phyloP scores from a whole-genome alignment of 768 basidiomycete species.

The Cyclocybe aegerita region DNA sequence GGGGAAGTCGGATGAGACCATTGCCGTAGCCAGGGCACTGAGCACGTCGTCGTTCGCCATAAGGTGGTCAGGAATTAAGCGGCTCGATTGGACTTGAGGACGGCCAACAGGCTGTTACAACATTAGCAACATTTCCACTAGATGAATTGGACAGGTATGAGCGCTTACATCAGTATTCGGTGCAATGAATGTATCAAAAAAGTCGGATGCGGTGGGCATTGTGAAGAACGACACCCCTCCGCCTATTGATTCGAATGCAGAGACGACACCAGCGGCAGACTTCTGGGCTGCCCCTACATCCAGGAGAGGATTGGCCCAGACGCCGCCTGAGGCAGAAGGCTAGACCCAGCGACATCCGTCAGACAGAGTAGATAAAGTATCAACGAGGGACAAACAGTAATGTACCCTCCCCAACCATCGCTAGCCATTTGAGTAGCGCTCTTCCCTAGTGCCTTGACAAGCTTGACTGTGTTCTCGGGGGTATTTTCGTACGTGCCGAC shows the following conservation, averaged over 20 bases:
- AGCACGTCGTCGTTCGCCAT: too few species aligned
- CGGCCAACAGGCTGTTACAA: too few species aligned
- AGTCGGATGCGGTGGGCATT: neutral
- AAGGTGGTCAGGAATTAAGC: too few species aligned
- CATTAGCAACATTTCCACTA: too few species aligned
- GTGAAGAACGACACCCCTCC: conserved; percentile 1
- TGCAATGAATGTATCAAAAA: too few species aligned
- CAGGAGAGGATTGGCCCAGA: conserved; percentile 7
- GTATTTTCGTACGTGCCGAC: neutral
- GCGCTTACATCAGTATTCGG: too few species aligned
- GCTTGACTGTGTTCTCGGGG: neutral
- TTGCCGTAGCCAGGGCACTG: neutral
- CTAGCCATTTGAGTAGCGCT: conserved; percentile 32
- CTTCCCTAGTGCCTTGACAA: neutral
- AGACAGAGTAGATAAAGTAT: too few species aligned
- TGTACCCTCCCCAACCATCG: conserved; percentile 45
- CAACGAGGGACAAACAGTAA: conserved; percentile 1
- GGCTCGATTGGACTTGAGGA: too few species aligned
- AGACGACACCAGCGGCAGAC: conserved; percentile 1
- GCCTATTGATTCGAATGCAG: conserved; percentile 5
- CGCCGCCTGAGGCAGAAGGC: neutral
- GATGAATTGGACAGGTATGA: too few species aligned
- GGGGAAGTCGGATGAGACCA: conserved; percentile 1
- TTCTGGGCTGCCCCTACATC: neutral
- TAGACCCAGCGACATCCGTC: neutral